Evolutionary conservation across 768 basidiomycete genomes (phyloP).

Genomic region (Trametes elegans): DNA sequence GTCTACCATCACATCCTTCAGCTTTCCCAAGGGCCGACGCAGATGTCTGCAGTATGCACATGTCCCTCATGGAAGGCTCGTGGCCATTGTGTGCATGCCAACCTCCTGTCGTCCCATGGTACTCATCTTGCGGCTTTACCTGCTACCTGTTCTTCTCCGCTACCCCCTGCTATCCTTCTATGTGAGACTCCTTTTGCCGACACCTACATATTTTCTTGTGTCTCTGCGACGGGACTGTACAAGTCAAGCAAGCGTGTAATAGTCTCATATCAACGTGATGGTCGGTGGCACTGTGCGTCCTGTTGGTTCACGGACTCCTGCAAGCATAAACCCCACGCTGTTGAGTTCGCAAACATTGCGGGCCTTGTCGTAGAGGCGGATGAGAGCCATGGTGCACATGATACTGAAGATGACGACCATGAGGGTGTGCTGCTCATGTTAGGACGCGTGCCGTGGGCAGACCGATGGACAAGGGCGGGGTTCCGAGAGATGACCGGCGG

Average conservation of each 20-base stretch:
- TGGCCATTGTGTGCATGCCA: background rate
- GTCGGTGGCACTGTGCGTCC: constrained; percentile 7
- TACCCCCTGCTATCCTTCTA: background rate
- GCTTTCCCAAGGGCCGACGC: background rate
- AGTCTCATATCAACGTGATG: constrained; percentile 1
- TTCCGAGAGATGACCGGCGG: no score
- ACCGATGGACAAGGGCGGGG: no score
- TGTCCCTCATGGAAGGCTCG: background rate
- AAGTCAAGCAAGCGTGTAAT: constrained; percentile 7
- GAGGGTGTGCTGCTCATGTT: background rate
- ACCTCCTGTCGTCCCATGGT: background rate
- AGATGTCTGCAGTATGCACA: background rate
- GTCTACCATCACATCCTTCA: background rate
- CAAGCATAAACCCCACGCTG: constrained; percentile 3
- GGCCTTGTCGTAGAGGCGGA: background rate
- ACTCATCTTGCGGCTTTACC: background rate
- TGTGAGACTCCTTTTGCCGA: background rate
- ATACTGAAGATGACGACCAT: background rate
- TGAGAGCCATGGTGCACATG: background rate
- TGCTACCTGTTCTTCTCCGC: background rate
- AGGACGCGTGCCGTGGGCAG: no score
- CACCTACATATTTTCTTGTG: constrained; percentile 1
- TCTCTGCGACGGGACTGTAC: background rate
- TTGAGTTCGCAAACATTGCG: background rate
- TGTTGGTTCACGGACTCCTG: background rate